These are phyloP conservation scores for Ziziphus jujuba DNA, from an alignment of 306 rosid species.

Conservation along the genomic window DNA sequence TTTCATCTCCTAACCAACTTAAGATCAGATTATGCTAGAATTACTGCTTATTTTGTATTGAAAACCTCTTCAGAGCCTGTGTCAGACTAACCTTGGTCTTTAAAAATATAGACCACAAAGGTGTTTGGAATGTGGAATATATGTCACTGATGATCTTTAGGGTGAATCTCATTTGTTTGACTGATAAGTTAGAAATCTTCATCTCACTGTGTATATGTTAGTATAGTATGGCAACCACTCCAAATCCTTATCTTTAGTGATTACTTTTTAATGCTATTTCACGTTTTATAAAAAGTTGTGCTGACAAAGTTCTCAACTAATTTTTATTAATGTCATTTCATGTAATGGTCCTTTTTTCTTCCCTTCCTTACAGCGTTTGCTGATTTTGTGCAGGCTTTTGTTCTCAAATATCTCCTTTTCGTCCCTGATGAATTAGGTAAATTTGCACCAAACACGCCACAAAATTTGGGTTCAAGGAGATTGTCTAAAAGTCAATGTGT, in stretches of 20 bases:
- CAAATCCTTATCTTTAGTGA: background rate
- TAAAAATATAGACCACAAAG: background rate
- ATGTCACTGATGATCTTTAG: background rate
- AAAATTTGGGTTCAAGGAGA: slow-evolving; percentile 44
- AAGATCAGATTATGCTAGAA: too few relatives aligned
- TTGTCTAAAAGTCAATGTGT: slow-evolving; percentile 47
- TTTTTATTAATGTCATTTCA: background rate
- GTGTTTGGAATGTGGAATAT: background rate
- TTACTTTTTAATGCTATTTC: background rate
- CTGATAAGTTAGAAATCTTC: background rate
- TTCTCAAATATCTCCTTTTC: slow-evolving; percentile 84
- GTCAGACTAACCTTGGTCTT: too few relatives aligned
- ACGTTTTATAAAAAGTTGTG: background rate
- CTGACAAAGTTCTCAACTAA: background rate
- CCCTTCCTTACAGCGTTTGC: slow-evolving; percentile 14
- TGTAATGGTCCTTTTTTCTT: background rate
- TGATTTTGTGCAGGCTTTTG: slow-evolving; percentile 76
- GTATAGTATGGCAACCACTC: slow-evolving; percentile 3
- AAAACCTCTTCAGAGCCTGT: too few relatives aligned
- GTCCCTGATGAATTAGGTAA: slow-evolving; percentile 52
- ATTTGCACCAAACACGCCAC: slow-evolving; percentile 45
- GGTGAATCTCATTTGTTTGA: background rate
- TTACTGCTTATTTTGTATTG: too few relatives aligned
- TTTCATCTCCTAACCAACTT: too few relatives aligned
- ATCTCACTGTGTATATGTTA: slow-evolving; percentile 7